phyloP scores from a whole-genome alignment of 1,284 basidiomycete species.

The Fistulina hepatica region DNA sequence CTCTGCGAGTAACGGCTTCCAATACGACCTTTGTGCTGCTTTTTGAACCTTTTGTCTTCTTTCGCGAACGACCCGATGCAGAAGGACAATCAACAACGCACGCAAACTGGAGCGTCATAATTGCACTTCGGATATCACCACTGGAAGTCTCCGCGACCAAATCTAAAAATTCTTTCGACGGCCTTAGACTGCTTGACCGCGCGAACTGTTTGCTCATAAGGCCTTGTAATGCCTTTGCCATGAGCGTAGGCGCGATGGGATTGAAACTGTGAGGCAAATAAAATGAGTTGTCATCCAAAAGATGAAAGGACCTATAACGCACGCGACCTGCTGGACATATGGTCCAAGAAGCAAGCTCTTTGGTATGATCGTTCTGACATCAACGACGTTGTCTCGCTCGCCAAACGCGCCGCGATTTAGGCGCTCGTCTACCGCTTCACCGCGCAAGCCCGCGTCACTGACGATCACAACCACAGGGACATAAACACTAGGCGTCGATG shows the following conservation, averaged over 20 bases:
- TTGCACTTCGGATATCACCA: constrained; percentile 87
- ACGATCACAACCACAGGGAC: constrained; percentile 76
- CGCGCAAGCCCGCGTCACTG: constrained; percentile 72
- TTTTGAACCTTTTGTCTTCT: constrained; percentile 19
- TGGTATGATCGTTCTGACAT: constrained; percentile 59
- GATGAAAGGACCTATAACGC: constrained; percentile 17
- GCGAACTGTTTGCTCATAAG: constrained; percentile 45
- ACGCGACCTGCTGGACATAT: constrained; percentile 69
- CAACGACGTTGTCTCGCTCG: constrained; percentile 43
- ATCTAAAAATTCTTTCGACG: constrained; percentile 59
- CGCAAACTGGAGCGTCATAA: constrained; percentile 86
- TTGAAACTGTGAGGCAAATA: constrained; percentile 81
- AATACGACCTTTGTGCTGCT: constrained; percentile 30
- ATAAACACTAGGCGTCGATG: constrained; percentile 22
- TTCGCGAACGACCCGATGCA: constrained; percentile 22
- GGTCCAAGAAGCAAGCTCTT: constrained; percentile 48
- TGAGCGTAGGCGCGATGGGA: constrained; percentile 78
- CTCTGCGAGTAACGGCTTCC: constrained; percentile 68
- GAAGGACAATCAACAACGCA: constrained; percentile 33
- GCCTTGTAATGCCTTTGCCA: constrained; percentile 67
- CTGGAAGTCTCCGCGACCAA: constrained; percentile 68
- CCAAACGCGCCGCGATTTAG: constrained; percentile 26
- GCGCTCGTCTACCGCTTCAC: constrained; percentile 49
- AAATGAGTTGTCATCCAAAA: constrained; percentile 6
- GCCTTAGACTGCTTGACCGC: constrained; percentile 21